These are phyloP conservation scores for Populus davidiana DNA, from an alignment of 345 rosid genomes.

Conservation along the genomic window DNA sequence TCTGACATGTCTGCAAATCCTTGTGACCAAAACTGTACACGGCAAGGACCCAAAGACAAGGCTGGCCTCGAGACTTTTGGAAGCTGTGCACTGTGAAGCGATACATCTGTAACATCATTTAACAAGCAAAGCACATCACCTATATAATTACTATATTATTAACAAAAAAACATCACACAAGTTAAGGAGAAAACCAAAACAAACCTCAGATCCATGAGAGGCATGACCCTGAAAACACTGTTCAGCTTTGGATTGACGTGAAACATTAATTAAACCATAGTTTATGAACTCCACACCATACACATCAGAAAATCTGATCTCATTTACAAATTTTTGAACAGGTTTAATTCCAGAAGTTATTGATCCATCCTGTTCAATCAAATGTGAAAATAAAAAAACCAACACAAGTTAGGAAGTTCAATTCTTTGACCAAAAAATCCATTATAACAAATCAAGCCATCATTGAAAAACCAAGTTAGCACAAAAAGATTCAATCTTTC, in stretches of 20 bases:
- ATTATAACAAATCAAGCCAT: no score
- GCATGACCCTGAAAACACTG: conserved; percentile 23
- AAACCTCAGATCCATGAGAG: conserved; percentile 46
- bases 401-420: no score
- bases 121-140: conserved; percentile 2
- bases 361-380: conserved; percentile 46
- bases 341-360: conserved; percentile 51
- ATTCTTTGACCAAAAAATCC: no score
- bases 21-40: conserved; percentile 60
- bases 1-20: conserved; percentile 61
- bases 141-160: conserved; percentile 5
- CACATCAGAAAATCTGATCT: conserved; percentile 54
- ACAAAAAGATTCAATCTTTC: no score
- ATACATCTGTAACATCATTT: conserved; percentile 51
- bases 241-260: conserved; percentile 27
- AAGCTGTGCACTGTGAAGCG: conserved; percentile 57
- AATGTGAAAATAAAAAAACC: conserved; percentile 1
- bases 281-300: conserved; percentile 64
- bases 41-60: conserved; percentile 56
- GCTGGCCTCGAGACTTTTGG: conserved; percentile 53
- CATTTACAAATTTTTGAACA: conserved; percentile 29
- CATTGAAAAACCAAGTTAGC: no score
- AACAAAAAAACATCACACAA: neutral
- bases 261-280: conserved; percentile 40
- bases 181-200: conserved; percentile 11